These are phyloP conservation scores for Nemania sp. DNA, from an alignment of 2,329 filamentous ascomycete species.

Conservation along the genomic window DNA sequence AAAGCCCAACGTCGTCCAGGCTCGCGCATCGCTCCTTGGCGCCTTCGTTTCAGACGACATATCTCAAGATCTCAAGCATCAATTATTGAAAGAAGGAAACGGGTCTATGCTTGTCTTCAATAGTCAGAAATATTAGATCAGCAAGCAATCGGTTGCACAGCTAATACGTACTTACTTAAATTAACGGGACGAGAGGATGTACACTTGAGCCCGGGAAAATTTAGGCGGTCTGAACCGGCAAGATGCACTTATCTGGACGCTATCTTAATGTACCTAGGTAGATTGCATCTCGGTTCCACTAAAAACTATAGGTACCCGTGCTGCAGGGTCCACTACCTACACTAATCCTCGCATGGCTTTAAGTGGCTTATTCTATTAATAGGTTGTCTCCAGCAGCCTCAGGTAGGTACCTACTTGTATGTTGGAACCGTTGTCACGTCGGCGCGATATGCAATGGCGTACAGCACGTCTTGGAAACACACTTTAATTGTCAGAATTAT, in stretches of 20 bases:
- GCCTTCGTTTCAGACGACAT: constrained; percentile 53
- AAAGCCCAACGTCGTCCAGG: constrained; percentile 76
- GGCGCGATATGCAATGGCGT: too few species aligned
- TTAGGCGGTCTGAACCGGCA: constrained; percentile 38
- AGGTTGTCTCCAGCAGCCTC: too few species aligned
- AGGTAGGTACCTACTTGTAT: too few species aligned
- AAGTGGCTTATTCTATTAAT: too few species aligned
- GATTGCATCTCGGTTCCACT: constrained; percentile 9
- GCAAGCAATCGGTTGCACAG: background rate
- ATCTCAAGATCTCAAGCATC: constrained; percentile 5
- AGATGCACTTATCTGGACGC: constrained; percentile 22
- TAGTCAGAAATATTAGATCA: background rate
- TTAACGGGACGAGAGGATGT: background rate
- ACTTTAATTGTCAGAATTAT: too few species aligned
- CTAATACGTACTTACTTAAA: too few species aligned
- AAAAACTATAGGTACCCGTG: background rate
- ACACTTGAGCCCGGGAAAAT: constrained; percentile 32
- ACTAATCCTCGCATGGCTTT: background rate
- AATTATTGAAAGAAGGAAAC: background rate
- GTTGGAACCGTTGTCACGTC: too few species aligned
- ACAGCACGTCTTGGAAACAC: too few species aligned
- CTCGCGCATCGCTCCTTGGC: constrained; percentile 62
- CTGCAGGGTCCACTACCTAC: background rate
- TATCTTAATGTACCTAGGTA: too few species aligned
- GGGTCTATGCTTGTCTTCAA: background rate